phyloP scores from a whole-genome alignment of 2,329 filamentous ascomycete species.

The Beauveria caledonica region DNA sequence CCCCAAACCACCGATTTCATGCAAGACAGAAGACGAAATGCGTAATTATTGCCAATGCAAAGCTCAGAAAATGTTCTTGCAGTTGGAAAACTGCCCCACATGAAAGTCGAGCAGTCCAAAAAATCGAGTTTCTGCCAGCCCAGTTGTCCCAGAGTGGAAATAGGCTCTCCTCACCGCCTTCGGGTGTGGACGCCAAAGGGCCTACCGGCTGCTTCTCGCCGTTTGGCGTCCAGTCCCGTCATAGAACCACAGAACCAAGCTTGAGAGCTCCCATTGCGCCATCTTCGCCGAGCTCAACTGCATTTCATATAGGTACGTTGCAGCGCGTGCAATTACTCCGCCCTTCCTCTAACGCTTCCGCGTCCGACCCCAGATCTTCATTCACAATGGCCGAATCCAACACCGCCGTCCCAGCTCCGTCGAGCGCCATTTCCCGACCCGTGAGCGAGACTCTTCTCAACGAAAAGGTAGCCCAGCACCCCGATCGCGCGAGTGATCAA shows the following conservation, averaged over 20 bases:
- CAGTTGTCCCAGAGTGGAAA: conserved; percentile 18
- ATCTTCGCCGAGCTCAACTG: conserved; percentile 2
- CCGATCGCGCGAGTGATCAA: background rate
- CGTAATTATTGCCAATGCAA: background rate
- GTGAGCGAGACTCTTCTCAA: conserved; percentile 97
- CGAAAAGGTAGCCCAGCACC: conserved; percentile 66
- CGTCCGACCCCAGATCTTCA: background rate
- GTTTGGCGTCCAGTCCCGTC: conserved; percentile 17
- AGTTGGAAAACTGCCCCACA: conserved; percentile 6
- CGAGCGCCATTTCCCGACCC: conserved; percentile 65
- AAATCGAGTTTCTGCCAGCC: conserved; percentile 39
- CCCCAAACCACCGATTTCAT: background rate
- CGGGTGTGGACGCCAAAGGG: conserved; percentile 26
- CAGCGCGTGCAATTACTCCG: background rate
- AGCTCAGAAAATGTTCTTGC: conserved; percentile 5
- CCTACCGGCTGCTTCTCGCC: conserved; percentile 29
- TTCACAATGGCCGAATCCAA: conserved; percentile 47
- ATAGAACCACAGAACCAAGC: conserved; percentile 10
- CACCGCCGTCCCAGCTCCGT: conserved; percentile 38
- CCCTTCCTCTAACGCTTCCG: conserved; percentile 1
- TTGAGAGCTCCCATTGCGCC: background rate
- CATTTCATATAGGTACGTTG: conserved; percentile 1
- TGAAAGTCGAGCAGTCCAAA: conserved; percentile 22
- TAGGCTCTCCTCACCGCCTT: conserved; percentile 34
- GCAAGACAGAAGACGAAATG: background rate